phyloP scores from a whole-genome alignment of 208 protist genomes.

The Sergeia podlipaevii region DNA sequence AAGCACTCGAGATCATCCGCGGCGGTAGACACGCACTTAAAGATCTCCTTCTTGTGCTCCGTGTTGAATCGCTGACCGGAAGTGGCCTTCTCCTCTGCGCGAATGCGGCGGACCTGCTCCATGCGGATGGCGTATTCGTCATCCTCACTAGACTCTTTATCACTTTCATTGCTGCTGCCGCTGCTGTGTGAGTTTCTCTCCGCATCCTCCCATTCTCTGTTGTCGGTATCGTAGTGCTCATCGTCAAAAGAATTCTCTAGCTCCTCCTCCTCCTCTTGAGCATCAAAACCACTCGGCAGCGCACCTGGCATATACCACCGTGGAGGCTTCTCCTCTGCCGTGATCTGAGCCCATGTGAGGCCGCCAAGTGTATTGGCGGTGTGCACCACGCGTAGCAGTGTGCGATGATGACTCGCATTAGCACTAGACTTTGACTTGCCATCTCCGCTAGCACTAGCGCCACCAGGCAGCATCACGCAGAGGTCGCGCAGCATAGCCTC shows the following conservation, averaged over 20 bases:
- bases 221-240: too few relatives aligned
- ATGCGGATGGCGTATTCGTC: constrained; percentile 25
- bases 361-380: constrained; percentile 46
- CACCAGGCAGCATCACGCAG: constrained; percentile 35
- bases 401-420: constrained; percentile 24
- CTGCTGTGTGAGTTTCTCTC: not conserved
- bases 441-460: constrained; percentile 1
- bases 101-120: constrained; percentile 40
- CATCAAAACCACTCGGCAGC: constrained; percentile 13
- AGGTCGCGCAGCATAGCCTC: constrained; percentile 58
- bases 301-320: constrained; percentile 60
- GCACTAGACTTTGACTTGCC: too few relatives aligned
- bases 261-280: constrained; percentile 11
- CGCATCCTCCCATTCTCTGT: too few relatives aligned
- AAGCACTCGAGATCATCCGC: constrained; percentile 81
- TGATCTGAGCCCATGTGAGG: constrained; percentile 42
- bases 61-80: constrained; percentile 71
- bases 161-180: not conserved
- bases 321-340: constrained; percentile 43
- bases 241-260: not conserved
- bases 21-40: constrained; percentile 45
- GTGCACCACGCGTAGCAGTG: constrained; percentile 51
- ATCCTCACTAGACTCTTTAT: constrained; percentile 10
- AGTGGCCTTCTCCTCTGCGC: constrained; percentile 57
- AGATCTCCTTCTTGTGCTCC: constrained; percentile 76